Evolutionary conservation across 306 rosid genomes (phyloP).

Genomic region (Cicer pinnatifidum): DNA sequence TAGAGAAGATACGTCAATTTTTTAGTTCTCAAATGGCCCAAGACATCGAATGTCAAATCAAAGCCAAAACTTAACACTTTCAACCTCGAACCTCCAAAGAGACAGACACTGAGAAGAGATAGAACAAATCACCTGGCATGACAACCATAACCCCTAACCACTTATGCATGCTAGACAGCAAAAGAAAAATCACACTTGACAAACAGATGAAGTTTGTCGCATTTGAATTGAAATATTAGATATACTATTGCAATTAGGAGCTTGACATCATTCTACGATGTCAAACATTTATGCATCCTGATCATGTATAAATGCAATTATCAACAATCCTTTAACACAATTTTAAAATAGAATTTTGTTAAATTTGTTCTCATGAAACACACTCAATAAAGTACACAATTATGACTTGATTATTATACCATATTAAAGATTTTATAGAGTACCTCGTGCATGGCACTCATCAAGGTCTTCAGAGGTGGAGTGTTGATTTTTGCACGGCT

Average conservation of each 20-base stretch:
- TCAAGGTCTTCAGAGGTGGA: slow-evolving; percentile 69
- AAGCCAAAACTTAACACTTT: too few relatives aligned
- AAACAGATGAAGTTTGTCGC: not conserved
- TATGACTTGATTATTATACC: slow-evolving; percentile 10
- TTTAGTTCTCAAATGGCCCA: too few relatives aligned
- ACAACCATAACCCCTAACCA: not conserved
- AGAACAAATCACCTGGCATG: not conserved
- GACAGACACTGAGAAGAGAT: too few relatives aligned
- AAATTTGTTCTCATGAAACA: slow-evolving; percentile 21
- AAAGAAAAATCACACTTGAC: not conserved
- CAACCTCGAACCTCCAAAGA: too few relatives aligned
- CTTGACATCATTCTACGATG: slow-evolving; percentile 29
- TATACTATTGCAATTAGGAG: not conserved
- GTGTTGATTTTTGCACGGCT: slow-evolving; percentile 87
- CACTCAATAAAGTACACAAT: slow-evolving; percentile 5
- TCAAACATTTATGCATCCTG: slow-evolving; percentile 1
- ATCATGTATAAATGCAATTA: slow-evolving; percentile 24
- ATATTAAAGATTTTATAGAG: slow-evolving; percentile 8
- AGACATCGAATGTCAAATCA: too few relatives aligned
- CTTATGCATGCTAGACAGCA: not conserved
- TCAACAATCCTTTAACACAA: slow-evolving; percentile 4
- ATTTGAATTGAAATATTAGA: slow-evolving; percentile 11
- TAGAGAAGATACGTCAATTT: too few relatives aligned
- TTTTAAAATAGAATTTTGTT: slow-evolving; percentile 14
- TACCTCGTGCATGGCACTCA: slow-evolving; percentile 75